phyloP scores from a whole-genome alignment of 2,329 filamentous ascomycete genomes.

The Colletotrichum sp. region DNA sequence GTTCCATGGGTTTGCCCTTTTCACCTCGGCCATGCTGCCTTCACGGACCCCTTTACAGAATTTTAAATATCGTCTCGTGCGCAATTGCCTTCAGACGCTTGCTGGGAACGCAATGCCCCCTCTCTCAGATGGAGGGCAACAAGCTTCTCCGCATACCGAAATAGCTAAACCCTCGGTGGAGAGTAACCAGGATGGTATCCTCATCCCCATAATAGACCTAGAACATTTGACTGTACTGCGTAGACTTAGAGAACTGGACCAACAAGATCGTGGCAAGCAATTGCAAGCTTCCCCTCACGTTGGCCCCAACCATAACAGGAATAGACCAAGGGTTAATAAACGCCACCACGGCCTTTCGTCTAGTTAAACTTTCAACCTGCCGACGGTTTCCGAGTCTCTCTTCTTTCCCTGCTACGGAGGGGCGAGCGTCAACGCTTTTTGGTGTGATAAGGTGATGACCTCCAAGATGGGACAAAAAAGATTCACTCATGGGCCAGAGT shows the following conservation, averaged over 20 bases:
- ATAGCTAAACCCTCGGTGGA: not conserved
- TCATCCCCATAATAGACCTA: not conserved
- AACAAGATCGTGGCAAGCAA: not conserved
- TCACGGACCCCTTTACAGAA: not conserved
- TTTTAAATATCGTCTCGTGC: not conserved
- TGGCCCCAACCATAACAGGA: not conserved
- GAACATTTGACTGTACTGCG: not conserved
- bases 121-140: not conserved
- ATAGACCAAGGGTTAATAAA: not conserved
- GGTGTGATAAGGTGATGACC: not conserved
- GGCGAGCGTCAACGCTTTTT: not conserved
- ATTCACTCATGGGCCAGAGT: not conserved
- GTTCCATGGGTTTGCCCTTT: not conserved
- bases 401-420: not conserved
- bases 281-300: not conserved
- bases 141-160: not conserved
- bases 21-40: not conserved
- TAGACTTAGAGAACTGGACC: not conserved
- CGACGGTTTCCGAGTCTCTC: not conserved
- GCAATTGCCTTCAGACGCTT: not conserved
- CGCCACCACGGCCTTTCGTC: slow-evolving; percentile 1
- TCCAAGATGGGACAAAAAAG: not conserved
- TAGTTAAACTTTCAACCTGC: not conserved
- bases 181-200: not conserved
- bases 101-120: not conserved